Base-by-base conservation (phyloP, 192 early-diverging fungal species). In the Martensiomyces pterosporus region DNA sequence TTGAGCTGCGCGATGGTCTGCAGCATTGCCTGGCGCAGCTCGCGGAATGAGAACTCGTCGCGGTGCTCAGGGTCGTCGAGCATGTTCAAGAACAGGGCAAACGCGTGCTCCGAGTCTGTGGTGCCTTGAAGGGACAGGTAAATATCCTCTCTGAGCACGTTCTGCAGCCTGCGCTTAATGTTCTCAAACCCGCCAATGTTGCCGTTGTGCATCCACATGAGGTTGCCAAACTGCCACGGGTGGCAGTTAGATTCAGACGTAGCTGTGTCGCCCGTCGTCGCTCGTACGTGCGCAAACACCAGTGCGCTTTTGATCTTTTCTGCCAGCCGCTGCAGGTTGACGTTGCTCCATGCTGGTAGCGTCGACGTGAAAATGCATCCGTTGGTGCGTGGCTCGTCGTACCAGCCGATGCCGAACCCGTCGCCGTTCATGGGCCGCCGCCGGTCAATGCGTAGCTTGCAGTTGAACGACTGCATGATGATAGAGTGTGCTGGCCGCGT, bases 141-240 rank as follows among this genome's bases (percentile, higher is more conserved):
- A 25, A 90, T 69, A 12, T 86, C 80, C 29, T 90, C 87, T 12
- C 60, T 47, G 16, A 90, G 57, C 9, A 66, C 68, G 44, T 77
- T 78, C 39, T 82, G 80, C 22, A 90, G 67, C 27, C 60, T 59
- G 24, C 87, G 79, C 51, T 87, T 87, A 48, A 90, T 87, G 79
- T 76, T 46, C 2, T 58, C 47, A 46, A 89, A 89, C 13, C 80
- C 69, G 39, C 69, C 80, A 49, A 89, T 79, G 39, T 77, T 69
- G 34, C 85, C 85, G 50, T 89, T 87, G 69, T 89, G 87, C 87
- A 87, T 87, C 74, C 83, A 89, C 87, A 89, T 89, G 13, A 89
- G 59, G 40, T 79, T 76, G 32, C 84, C 85, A 55, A 71, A 87
- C 66, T 67, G 73, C 73, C 73, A 72, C 36, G 76, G 72, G 21